These are phyloP conservation scores for Vigna hirtella DNA, from an alignment of 306 rosid genomes.

Conservation along the genomic window DNA sequence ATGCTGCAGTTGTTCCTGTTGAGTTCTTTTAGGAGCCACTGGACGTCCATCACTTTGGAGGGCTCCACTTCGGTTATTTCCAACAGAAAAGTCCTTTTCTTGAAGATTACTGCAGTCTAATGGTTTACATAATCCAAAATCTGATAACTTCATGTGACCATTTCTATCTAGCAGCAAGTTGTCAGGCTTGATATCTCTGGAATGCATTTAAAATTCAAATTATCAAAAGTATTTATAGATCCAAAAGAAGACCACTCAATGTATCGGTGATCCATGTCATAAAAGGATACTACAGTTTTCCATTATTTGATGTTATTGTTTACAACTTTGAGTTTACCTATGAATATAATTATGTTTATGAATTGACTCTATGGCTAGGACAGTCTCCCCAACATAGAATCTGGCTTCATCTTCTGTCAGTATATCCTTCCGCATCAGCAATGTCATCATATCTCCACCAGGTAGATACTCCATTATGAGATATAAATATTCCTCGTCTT, in stretches of 20 bases:
- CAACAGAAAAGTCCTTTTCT: slow-evolving; percentile 86
- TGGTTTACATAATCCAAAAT: slow-evolving; percentile 91
- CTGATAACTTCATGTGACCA: slow-evolving; percentile 91
- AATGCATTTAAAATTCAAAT: slow-evolving; percentile 37
- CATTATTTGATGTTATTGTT: slow-evolving; percentile 14
- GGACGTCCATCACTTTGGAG: slow-evolving; percentile 89
- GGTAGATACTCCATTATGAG: slow-evolving; percentile 94
- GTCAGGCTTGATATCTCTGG: slow-evolving; percentile 94
- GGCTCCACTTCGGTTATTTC: slow-evolving; percentile 81
- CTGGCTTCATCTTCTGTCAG: slow-evolving; percentile 80
- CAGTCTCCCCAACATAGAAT: slow-evolving; percentile 87
- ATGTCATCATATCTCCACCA: slow-evolving; percentile 96
- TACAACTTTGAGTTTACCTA: slow-evolving; percentile 56
- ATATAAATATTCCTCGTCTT: slow-evolving; percentile 85
- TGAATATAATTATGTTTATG: slow-evolving; percentile 89
- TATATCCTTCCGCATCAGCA: slow-evolving; percentile 85
- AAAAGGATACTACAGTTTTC: slow-evolving; percentile 30
- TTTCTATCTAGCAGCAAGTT: slow-evolving; percentile 78
- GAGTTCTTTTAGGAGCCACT: slow-evolving; percentile 59
- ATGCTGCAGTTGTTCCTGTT: slow-evolving; percentile 80
- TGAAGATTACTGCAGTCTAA: slow-evolving; percentile 82
- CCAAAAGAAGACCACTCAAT: slow-evolving; percentile 35
- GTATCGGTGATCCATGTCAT: slow-evolving; percentile 1
- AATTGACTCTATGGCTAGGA: slow-evolving; percentile 91
- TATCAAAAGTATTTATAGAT: slow-evolving; percentile 38